Conservation (phyloP, 257 asterid species). For the Solanum boliviense region DNA sequence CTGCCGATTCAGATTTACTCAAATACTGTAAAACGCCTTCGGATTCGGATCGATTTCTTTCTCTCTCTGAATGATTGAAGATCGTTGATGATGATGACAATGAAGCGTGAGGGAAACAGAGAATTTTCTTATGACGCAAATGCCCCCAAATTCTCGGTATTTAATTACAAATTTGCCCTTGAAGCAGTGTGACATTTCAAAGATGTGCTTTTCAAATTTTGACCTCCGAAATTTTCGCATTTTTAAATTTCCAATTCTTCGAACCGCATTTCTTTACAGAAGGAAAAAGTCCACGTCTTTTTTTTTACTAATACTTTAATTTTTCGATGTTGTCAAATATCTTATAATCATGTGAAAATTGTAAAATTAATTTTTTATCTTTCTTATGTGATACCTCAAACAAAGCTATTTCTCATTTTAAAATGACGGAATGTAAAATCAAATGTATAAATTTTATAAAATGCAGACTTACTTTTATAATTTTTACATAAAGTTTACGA, state of each 20-base stretch:
- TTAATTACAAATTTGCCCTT: not conserved
- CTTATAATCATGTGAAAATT: not conserved
- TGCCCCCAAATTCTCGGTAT: not conserved
- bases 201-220: not conserved
- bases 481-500: not conserved
- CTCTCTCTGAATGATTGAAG: not conserved
- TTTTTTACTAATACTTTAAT: too few species aligned
- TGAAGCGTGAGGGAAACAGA: not conserved
- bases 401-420: too few species aligned
- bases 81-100: conserved; percentile 9
- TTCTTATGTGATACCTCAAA: too few species aligned
- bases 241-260: not conserved
- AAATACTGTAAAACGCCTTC: not conserved
- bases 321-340: too few species aligned
- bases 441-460: too few species aligned
- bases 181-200: not conserved
- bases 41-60: not conserved
- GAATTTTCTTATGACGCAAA: conserved; percentile 9
- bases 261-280: not conserved
- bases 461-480: not conserved
- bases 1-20: not conserved
- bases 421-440: too few species aligned
- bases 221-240: not conserved
- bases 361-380: too few species aligned
- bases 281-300: not conserved